Base-by-base conservation (phyloP, 1,284 basidiomycete species). In the Ustilago loliicola region DNA sequence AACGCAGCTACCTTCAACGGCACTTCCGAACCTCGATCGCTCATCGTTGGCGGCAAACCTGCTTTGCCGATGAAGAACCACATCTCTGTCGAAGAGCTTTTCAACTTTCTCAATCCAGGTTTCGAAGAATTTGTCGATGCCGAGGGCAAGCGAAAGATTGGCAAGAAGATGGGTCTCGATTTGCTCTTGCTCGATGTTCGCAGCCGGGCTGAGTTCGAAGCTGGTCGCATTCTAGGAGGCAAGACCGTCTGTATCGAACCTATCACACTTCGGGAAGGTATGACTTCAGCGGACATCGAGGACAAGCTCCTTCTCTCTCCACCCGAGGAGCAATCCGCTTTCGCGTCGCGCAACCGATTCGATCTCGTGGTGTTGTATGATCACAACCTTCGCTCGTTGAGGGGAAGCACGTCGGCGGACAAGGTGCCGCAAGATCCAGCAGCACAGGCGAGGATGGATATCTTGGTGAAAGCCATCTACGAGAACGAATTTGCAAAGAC, bases 291-390 rank as follows among this genome's bases (percentile, higher is more conserved):
- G 90, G 89, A 89, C 21, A 90, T 98, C 21, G 94, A 97, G 86
- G 90, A 93, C 69, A 90, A 93, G 0, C 89, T 97, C 60, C 88
- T 91, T 1, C 87, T 94, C 23, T 91, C 91, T 1, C 93, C 95
- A 0, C 88, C 89, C 27, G 86, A 89, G 42, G 95, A 98, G 87
- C 89, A 89, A 47, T 88, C 89, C 1, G 88, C 93, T 21, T 98
- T 98, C 86, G 87, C 88, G 29, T 92, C 93, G 66, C 92, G 96
- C 30, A 90, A 94, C 83, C 92, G 92, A 80, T 97, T 93, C 86
- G 95, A 98, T 79, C 87, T 97, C 17, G 91, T 98, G n/a, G 93
- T 93, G 11, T 88, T 98, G 2, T 95, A 95, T 86, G 96, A 99
- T 86, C 87, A 90, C 51, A 87, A 77, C 42, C 71, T 77, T 15